Conservation (phyloP, 805 yeast genomes). For the Candida stauntonica region DNA sequence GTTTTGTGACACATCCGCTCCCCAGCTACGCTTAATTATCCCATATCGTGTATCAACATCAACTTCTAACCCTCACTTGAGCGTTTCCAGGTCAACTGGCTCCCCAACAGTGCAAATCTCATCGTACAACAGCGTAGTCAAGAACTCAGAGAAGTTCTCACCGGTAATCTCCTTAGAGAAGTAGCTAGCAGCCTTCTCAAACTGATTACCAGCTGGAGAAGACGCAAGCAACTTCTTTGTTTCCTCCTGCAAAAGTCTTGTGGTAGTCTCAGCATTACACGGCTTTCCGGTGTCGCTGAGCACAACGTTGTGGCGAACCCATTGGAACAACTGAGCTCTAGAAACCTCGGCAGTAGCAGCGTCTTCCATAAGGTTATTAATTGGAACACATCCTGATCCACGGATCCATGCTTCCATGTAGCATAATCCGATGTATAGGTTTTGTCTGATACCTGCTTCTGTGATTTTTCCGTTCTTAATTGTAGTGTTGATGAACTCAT, state of each 20-base stretch:
- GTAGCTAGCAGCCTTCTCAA: slow-evolving; percentile 61
- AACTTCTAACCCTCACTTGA: slow-evolving; percentile 11
- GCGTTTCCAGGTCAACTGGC: slow-evolving; percentile 24
- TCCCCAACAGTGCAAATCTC: slow-evolving; percentile 38
- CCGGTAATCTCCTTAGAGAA: slow-evolving; percentile 70
- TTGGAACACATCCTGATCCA: slow-evolving; percentile 82
- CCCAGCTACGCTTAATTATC: no score
- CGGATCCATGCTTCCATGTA: slow-evolving; percentile 86
- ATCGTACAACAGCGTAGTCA: slow-evolving; percentile 71
- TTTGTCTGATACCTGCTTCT: slow-evolving; percentile 64
- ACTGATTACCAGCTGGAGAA: slow-evolving; percentile 49
- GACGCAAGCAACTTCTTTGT: slow-evolving; percentile 49
- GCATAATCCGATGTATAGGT: slow-evolving; percentile 69
- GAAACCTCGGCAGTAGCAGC: slow-evolving; percentile 90
- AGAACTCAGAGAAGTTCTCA: slow-evolving; percentile 67
- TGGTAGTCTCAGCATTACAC: slow-evolving; percentile 57
- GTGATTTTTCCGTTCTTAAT: slow-evolving; percentile 64
- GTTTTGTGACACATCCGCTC: no score
- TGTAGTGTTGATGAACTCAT: slow-evolving; percentile 59
- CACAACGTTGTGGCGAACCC: slow-evolving; percentile 69
- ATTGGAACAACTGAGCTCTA: slow-evolving; percentile 75
- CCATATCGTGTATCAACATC: not conserved
- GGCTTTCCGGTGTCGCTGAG: slow-evolving; percentile 53
- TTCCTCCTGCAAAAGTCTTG: slow-evolving; percentile 56
- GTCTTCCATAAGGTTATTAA: slow-evolving; percentile 82